Conservation (phyloP, 768 basidiomycete genomes). For the Sarcomyxa edulis region DNA sequence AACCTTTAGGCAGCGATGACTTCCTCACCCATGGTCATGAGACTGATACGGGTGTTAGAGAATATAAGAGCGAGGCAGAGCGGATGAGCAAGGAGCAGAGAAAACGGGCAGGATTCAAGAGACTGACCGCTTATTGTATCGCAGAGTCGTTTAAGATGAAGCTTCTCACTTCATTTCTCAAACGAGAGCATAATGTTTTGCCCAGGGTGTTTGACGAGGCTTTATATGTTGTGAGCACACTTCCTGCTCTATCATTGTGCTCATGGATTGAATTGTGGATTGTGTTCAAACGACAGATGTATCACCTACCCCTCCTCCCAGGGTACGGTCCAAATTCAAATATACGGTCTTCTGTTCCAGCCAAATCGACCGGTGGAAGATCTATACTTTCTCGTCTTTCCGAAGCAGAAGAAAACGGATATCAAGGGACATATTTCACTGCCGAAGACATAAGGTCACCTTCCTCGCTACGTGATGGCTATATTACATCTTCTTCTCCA, state of each 20-base stretch:
- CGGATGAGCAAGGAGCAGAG: conserved; percentile 85
- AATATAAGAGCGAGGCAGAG: conserved; percentile 83
- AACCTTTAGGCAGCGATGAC: conserved; percentile 48
- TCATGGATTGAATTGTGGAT: conserved; percentile 5
- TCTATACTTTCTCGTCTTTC: conserved; percentile 67
- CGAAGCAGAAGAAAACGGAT: conserved; percentile 87
- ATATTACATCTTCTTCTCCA: conserved; percentile 51
- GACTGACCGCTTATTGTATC: conserved; percentile 87
- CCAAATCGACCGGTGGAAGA: conserved; percentile 44
- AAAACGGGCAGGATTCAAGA: conserved; percentile 42
- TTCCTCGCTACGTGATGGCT: conserved; percentile 47
- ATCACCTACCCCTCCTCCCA: conserved; percentile 85
- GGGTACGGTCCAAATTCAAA: conserved; percentile 85
- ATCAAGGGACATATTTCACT: conserved; percentile 80
- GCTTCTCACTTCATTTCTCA: conserved; percentile 76
- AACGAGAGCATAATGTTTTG: conserved; percentile 87
- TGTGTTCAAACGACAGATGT: conserved; percentile 71
- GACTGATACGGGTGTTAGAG: conserved; percentile 61
- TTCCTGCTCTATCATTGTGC: conserved; percentile 4
- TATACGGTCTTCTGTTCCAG: conserved; percentile 76
- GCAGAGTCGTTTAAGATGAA: conserved; percentile 86
- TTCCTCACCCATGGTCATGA: conserved; percentile 58
- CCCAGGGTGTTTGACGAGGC: conserved; percentile 92
- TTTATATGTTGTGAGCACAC: conserved; percentile 72
- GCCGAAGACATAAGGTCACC: conserved; percentile 26